Conservation (phyloP, 768 basidiomycete species). For the Boletus pseudopeckii region DNA sequence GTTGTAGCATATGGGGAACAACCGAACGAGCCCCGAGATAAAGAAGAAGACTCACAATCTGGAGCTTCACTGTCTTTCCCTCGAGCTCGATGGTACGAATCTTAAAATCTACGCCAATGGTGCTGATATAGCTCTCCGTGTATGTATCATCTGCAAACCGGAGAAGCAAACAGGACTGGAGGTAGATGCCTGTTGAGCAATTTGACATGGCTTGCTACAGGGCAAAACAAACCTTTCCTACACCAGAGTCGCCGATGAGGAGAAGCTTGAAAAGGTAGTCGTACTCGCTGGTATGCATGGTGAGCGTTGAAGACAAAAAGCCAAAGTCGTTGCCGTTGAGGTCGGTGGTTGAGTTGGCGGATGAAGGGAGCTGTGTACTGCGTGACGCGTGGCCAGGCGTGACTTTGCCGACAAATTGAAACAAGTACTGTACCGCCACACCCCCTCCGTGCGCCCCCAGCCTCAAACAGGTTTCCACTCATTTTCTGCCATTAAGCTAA, state of each 20-base stretch:
- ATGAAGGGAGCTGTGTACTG: constrained; percentile 31
- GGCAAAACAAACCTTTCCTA: constrained; percentile 68
- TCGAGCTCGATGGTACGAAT: constrained; percentile 98
- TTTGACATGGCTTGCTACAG: constrained; percentile 12
- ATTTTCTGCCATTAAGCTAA: neutral
- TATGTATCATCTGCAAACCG: constrained; percentile 97
- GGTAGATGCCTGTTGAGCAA: constrained; percentile 27
- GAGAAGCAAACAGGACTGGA: constrained; percentile 84
- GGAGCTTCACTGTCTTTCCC: constrained; percentile 96
- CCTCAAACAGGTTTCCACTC: constrained; percentile 7
- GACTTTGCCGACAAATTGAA: constrained; percentile 21
- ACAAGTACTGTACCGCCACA: constrained; percentile 25
- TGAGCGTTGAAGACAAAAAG: constrained; percentile 27
- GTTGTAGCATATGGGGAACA: neutral
- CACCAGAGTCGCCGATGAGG: constrained; percentile 93
- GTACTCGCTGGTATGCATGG: constrained; percentile 91
- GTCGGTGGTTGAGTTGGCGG: constrained; percentile 31
- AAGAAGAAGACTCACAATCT: constrained; percentile 70
- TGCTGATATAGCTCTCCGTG: constrained; percentile 96
- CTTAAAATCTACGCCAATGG: constrained; percentile 99
- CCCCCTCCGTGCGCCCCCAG: too few species aligned
- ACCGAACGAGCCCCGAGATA: neutral
- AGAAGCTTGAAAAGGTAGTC: constrained; percentile 96
- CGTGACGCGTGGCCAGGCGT: constrained; percentile 35
- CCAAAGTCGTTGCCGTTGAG: constrained; percentile 29